Base-by-base conservation (phyloP, 305 asterid species). In the Fraxinus floribunda region DNA sequence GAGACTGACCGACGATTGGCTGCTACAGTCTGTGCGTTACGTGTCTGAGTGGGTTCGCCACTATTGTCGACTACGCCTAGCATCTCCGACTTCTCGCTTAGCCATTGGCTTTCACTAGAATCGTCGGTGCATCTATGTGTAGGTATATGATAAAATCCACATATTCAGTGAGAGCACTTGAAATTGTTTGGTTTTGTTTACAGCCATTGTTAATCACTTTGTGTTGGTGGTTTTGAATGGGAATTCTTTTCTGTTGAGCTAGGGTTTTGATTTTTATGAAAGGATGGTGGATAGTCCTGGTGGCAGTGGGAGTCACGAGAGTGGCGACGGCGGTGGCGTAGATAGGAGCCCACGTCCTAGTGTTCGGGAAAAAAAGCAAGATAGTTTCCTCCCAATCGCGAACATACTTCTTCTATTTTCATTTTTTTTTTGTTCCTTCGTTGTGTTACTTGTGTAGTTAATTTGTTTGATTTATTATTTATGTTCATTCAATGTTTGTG, bases 331-430 rank as follows among this genome's bases (percentile, higher is more conserved):
- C 8, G 29, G 18, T 26, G 78, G 35, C 60, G 62, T 85, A 8
- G 87, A 86, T 55, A 86, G 78, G 52, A 83, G 88, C 76, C 86
- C 88, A 16, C 88, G 76, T 77, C 83, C 88, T 1, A 80, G 84
- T 32, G 77, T 83, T 8, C 86, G 86, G 6, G 86, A 86, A 26
- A 26, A 26, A 26, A 26, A 26, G 75, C 86, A 86, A 80, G 88
- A 86, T 83, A 79, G 86, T 9, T 86, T 80, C 44, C 83, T 86
- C 46, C 88, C 88, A 10, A 86, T 86, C 34, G 88, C 86, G 38
- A 86, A 86, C 39, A 86, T 80, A 3, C 77, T 83, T 8, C 82
- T 3, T 38, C 11, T 38, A 10, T 1, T 38, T 8, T 38, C 44
- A 7, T 35, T 34, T 34, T 35, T 38, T 38, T 38, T 38, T 1